Base-by-base conservation (phyloP, 805 yeast species). In the Candida dendrica region DNA sequence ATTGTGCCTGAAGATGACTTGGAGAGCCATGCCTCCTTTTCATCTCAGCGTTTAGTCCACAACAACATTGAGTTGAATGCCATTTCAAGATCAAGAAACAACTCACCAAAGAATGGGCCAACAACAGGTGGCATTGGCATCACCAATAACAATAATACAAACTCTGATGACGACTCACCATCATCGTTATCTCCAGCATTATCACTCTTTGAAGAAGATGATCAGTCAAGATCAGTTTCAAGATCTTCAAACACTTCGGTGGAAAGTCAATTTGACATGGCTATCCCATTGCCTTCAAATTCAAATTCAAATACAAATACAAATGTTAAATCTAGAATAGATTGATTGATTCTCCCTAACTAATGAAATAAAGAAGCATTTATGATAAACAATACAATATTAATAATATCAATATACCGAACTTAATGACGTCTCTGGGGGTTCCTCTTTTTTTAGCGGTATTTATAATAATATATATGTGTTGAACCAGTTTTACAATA, bases 161-260 rank as follows among this genome's bases (percentile, higher is more conserved):
- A 27, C n/a, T 27, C 30, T 42, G 43, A 42, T 34, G 48, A 47
- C 29, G 40, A 43, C 8, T 6, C 19, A 10, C 4, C 34, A 11
- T 32, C n/a, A 4, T 43, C 40, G 36, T 42, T 49, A 14, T 43
- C 49, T 6, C 46, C 42, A 43, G 53, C 24, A 46, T 46, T 49
- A 47, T 55, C 62, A 2, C 55, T 62, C 3, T 64, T 63, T 46
- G 68, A 63, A 42, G 68, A 63, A 42, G 44, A 45, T 4, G 49
- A 47, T 38, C 43, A 49, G 16, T 52, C 56, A 13, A 53, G 56
- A 38, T 57, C 60, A 8, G 45, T 48, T 17, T 60, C 64, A 24
- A 53, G 64, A 40, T 53, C 66, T n/a, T 64, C 68, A 14, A 59
- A 57, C 32, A 59, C 62, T 6, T 63, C 66, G 19, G 38, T 62